Conservation (phyloP, 805 yeast genomes). For the Sungouiozyma intestinalis region DNA sequence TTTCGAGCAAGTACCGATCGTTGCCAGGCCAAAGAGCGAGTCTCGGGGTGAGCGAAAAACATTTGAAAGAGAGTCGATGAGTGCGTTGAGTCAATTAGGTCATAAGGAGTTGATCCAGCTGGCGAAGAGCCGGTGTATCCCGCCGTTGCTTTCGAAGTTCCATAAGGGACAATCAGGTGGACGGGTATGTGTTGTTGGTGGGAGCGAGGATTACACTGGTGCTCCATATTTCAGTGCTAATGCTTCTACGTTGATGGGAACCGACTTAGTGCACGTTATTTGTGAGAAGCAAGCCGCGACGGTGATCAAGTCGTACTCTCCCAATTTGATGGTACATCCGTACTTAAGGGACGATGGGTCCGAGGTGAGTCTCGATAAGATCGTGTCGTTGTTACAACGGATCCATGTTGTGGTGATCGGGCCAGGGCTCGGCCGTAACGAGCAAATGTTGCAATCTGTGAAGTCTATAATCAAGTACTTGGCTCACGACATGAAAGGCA, state of each 20-base stretch:
- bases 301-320: slow-evolving; percentile 78
- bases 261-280: slow-evolving; percentile 82
- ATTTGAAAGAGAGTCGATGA: no score
- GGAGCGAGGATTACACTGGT: slow-evolving; percentile 92
- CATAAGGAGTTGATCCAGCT: slow-evolving; percentile 38
- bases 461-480: slow-evolving; percentile 39
- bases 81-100: slow-evolving; percentile 8
- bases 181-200: slow-evolving; percentile 78
- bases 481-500: slow-evolving; percentile 39
- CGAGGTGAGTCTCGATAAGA: slow-evolving; percentile 35
- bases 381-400: slow-evolving; percentile 45
- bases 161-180: slow-evolving; percentile 96
- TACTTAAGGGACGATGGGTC: slow-evolving; percentile 40
- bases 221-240: slow-evolving; percentile 90
- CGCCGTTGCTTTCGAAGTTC: slow-evolving; percentile 60
- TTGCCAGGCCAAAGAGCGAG: neutral
- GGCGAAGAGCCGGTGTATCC: slow-evolving; percentile 46
- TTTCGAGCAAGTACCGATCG: neutral
- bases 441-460: slow-evolving; percentile 50
- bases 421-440: slow-evolving; percentile 88
- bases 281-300: slow-evolving; percentile 73
- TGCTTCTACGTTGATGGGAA: slow-evolving; percentile 75
- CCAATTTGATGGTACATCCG: slow-evolving; percentile 95
- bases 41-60: slow-evolving; percentile 2
- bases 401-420: slow-evolving; percentile 82